phyloP scores from a whole-genome alignment of 768 basidiomycete genomes.

The Mycena rosella region DNA sequence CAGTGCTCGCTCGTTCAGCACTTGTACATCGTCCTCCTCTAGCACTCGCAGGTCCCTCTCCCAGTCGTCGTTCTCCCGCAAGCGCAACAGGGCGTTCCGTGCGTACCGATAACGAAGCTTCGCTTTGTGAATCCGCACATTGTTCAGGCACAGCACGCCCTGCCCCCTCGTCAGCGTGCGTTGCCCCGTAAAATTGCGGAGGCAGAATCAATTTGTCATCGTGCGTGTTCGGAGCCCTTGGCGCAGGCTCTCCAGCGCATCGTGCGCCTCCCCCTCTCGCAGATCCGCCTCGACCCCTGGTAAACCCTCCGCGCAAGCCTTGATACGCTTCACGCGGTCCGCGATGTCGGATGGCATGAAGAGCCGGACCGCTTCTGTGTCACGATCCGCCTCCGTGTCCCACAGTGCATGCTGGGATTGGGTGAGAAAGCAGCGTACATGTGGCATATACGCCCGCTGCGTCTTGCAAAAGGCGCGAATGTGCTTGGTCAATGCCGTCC shows the following conservation, averaged over 20 bases:
- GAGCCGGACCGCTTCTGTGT: background rate
- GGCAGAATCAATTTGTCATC: slow-evolving; percentile 3
- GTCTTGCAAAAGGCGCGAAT: background rate
- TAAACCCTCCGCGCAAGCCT: background rate
- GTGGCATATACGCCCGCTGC: slow-evolving; percentile 10
- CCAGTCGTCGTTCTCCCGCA: slow-evolving; percentile 1
- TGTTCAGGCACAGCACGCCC: slow-evolving; percentile 5
- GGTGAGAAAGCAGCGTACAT: background rate
- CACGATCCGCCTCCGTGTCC: background rate
- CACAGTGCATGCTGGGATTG: background rate
- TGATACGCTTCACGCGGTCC: background rate
- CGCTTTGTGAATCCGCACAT: slow-evolving; percentile 9
- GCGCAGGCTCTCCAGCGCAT: background rate
- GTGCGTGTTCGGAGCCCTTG: slow-evolving; percentile 1
- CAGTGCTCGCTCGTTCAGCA: slow-evolving; percentile 6
- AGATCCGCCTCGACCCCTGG: slow-evolving; percentile 6
- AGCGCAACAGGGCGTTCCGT: background rate
- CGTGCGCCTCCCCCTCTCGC: background rate
- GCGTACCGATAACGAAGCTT: slow-evolving; percentile 17
- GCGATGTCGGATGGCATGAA: slow-evolving; percentile 9
- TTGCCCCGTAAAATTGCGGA: background rate
- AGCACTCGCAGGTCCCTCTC: slow-evolving; percentile 8
- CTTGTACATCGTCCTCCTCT: slow-evolving; percentile 6
- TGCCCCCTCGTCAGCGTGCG: slow-evolving; percentile 14
- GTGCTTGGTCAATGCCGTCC: background rate